Conservation (phyloP, 2,329 filamentous ascomycete species). For the Monosporascus sp. region DNA sequence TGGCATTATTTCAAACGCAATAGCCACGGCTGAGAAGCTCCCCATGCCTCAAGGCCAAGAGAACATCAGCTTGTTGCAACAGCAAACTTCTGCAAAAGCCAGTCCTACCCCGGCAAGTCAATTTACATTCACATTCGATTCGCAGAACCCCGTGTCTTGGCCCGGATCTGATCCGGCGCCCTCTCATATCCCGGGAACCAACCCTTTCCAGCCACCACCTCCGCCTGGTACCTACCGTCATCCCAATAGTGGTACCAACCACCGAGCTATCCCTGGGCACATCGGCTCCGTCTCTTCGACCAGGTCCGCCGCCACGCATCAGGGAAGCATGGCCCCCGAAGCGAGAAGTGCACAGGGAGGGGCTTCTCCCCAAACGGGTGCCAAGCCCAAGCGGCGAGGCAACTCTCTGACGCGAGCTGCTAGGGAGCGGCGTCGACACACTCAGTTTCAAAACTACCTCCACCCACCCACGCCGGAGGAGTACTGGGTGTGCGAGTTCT, state of each 20-base stretch:
- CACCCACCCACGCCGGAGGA: constrained; percentile 67
- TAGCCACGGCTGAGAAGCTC: constrained; percentile 77
- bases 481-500: constrained; percentile 95
- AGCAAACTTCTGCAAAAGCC: constrained; percentile 56
- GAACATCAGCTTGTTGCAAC: constrained; percentile 72
- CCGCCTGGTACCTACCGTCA: constrained; percentile 11
- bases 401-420: constrained; percentile 73
- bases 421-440: constrained; percentile 69
- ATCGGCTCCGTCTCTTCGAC: constrained; percentile 10
- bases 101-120: constrained; percentile 68
- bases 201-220: constrained; percentile 16
- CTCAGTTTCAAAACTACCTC: constrained; percentile 70
- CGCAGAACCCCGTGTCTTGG: constrained; percentile 77
- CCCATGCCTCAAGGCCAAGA: constrained; percentile 63
- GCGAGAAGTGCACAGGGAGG: constrained; percentile 33
- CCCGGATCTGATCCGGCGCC: constrained; percentile 47
- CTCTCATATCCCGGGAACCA: constrained; percentile 26
- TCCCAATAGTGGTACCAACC: constrained; percentile 7
- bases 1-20: constrained; percentile 88
- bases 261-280: constrained; percentile 11
- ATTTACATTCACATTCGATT: constrained; percentile 95
- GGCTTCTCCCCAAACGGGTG: constrained; percentile 30
- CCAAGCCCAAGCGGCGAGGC: constrained; percentile 61
- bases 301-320: constrained; percentile 10
- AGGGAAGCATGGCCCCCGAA: constrained; percentile 20